Conservation (phyloP, 305 asterid genomes). For the Fraxinus sp. region DNA sequence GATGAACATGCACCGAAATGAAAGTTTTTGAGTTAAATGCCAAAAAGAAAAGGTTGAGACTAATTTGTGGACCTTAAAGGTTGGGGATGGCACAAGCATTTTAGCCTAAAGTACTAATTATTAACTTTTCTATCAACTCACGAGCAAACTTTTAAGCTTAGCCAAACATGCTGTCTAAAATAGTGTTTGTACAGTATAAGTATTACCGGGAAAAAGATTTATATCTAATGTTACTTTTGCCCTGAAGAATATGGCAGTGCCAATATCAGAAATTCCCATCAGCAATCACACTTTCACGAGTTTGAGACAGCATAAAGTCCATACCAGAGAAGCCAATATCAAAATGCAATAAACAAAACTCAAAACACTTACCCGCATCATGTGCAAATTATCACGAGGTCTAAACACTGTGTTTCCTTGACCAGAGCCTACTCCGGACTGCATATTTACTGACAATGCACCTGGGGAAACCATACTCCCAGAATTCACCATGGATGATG, state of each 20-base stretch:
- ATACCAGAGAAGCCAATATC: slow-evolving; percentile 22
- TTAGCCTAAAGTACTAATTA: not conserved
- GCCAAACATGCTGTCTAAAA: not conserved
- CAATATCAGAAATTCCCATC: not conserved
- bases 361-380: slow-evolving; percentile 52
- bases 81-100: not conserved
- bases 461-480: slow-evolving; percentile 59
- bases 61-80: not conserved
- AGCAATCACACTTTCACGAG: not conserved
- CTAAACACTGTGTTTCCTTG: slow-evolving; percentile 55
- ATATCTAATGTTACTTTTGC: slow-evolving; percentile 3
- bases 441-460: slow-evolving; percentile 44
- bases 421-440: slow-evolving; percentile 51
- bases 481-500: slow-evolving; percentile 52
- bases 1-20: not conserved
- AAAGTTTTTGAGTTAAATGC: not conserved
- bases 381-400: slow-evolving; percentile 56
- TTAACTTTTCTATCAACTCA: not conserved
- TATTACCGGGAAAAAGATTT: not conserved
- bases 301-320: slow-evolving; percentile 1
- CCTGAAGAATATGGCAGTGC: not conserved
- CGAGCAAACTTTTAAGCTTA: not conserved
- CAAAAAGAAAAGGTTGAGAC: not conserved
- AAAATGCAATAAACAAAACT: not conserved
- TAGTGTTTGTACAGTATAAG: not conserved